Evolutionary conservation across 345 rosid genomes (phyloP), one percentile per base, ranked within the genome.

Genomic region (Atalantia buxifolia): DNA sequence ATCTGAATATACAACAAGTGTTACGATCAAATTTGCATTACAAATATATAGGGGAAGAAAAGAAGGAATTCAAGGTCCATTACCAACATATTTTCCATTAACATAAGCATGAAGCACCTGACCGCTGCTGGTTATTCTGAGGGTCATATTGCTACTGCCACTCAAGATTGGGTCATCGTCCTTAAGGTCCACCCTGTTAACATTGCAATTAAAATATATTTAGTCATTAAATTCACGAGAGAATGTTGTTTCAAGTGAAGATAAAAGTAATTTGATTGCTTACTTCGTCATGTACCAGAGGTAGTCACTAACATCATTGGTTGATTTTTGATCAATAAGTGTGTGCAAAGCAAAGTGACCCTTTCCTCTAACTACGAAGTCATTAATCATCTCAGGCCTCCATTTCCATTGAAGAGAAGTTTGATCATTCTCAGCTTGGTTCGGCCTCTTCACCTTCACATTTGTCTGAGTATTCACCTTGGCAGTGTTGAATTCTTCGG

Each of bases 281-380:
- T 89, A 92, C 95, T 87, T 88, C 31, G 96, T 89, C 91, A 92
- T 85, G 38, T 87, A 85, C 95, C 97, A 92, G 61, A 93, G 76
- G 78, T 93, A 90, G 78, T 92, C 98, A 78, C 82, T 86, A 7
- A 76, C 79, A 77, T 86, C 94, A 80, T 85, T 83, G 1, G 88
- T 0, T 66, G 45, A 75, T 74, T 94, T 94, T 72, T 92, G 95
- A 75, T 94, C 98, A 13, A 89, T 19, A 30, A 91, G 74, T 38
- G 74, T 66, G 50, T 79, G 75, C 1, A 79, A 56, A 3, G 84
- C 48, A 61, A 82, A 73, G 13, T 77, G 62, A 42, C 91, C 88
- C 10, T 77, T 85, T 40, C 92, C 83, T 79, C 59, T 66, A 18
- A 79, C 48, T 18, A 83, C 72, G 8, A 84, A 22, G 35, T 79